These are phyloP conservation scores for Pholiota microspora DNA, from an alignment of 768 basidiomycete species.

Conservation along the genomic window DNA sequence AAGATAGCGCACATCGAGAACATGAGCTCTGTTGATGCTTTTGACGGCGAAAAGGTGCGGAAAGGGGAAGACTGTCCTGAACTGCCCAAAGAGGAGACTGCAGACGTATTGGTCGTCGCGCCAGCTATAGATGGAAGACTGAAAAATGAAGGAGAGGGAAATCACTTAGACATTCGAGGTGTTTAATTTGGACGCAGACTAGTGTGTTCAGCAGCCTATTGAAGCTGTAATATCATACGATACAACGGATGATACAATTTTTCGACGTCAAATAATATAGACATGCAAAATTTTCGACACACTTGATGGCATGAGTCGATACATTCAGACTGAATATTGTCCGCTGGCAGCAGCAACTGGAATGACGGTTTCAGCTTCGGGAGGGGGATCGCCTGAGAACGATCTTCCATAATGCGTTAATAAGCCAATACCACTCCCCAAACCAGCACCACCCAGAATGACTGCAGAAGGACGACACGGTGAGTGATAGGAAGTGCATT, in stretches of 20 bases:
- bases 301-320: background rate
- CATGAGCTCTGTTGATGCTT: slow-evolving; percentile 76
- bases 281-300: too few relatives aligned
- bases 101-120: slow-evolving; percentile 56
- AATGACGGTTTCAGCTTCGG: slow-evolving; percentile 25
- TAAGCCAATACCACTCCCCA: slow-evolving; percentile 62
- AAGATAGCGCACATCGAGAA: slow-evolving; percentile 64
- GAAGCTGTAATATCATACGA: too few relatives aligned
- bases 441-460: slow-evolving; percentile 67
- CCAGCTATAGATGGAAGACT: slow-evolving; percentile 69
- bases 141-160: slow-evolving; percentile 41
- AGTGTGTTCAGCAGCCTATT: too few relatives aligned
- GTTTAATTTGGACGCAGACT: background rate
- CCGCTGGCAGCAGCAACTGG: slow-evolving; percentile 19
- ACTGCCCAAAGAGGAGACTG: slow-evolving; percentile 25
- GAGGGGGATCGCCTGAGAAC: slow-evolving; percentile 52
- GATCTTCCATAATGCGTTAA: slow-evolving; percentile 53
- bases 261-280: too few relatives aligned
- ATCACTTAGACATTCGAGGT: background rate
- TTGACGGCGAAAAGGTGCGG: slow-evolving; percentile 54
- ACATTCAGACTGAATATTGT: background rate
- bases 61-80: slow-evolving; percentile 27
- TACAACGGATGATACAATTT: too few relatives aligned
- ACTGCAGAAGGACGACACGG: slow-evolving; percentile 37
- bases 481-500: background rate